Evolutionary conservation across 2,329 filamentous ascomycete species (phyloP), one percentile per base, ranked within the genome.

Genomic region (Achaetomium macrosporum): DNA sequence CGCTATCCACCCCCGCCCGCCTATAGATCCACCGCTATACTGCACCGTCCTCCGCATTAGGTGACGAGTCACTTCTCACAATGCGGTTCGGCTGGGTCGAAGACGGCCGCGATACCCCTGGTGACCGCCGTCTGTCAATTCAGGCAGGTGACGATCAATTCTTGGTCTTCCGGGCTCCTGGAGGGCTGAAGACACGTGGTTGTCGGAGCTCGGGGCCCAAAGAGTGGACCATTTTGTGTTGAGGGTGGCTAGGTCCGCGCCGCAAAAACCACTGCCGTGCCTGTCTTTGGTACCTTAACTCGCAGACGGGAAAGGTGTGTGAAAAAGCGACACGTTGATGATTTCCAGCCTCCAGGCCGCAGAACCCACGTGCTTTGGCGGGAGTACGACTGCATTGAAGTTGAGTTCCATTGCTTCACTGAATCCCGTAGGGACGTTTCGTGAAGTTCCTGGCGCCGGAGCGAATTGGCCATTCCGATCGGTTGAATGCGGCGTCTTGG

Each of bases 181-280:
- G 43, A 31, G 10, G 35, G 44, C 41, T 41, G 44, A 43, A 37
- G 46, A 50, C 54, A 53, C 54, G 50, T 53, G 50, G 50, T 47
- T 31, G 45, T 47, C 37, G 45, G 50, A 42, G 25, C 48, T 37
- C 20, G 35, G n/a, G 25, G 16, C 20, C 17, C 25, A 29, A 44
- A 36, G 19, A 33, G 47, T 25, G 42, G 36, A 44, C 33, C 37
- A 25, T 16, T 37, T 42, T n/a, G 30, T 15, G n/a, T 37, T 17
- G 39, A 35, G 48, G 33, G 15, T 13, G 35, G 8, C 25, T 31
- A 17, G 16, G 39, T 31, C 47, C 9, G 41, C 25, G 35, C 40
- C 15, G 41, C 33, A 35, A 3, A 37, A 37, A n/a, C 4, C 35
- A 13, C 15, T 16, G 10, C 33, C 33, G 4, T 11, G 33, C 10